Percentiles rank a stretch among this genome's conserved stretches.
Evolutionary conservation across 192 early-diverging fungal species (phyloP).

Genomic region (Coemansia sp.): DNA sequence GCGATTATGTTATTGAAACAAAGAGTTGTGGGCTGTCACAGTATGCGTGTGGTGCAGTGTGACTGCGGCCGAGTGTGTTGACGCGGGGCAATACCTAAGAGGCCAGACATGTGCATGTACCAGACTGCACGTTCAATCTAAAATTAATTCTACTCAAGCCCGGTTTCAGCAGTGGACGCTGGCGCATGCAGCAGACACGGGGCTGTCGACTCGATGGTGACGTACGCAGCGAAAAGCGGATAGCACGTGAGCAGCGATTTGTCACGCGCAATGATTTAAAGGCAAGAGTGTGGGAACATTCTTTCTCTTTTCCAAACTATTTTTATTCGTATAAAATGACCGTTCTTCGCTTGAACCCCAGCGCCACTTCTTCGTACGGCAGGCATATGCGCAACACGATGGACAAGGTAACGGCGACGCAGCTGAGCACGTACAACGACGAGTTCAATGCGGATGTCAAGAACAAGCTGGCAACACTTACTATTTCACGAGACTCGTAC

Average conservation of each 20-base stretch:
- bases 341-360: conserved; percentile 18
- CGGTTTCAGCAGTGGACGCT: not conserved
- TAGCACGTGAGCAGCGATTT: not conserved
- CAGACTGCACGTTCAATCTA: not conserved
- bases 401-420: conserved; percentile 14
- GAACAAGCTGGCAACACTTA: conserved; percentile 68
- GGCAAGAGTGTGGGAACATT: not conserved
- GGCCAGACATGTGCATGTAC: not conserved
- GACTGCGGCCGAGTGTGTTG: not conserved
- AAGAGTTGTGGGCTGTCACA: too few relatives aligned
- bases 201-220: not conserved
- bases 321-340: conserved; percentile 25
- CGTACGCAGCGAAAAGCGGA: not conserved
- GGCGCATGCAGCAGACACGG: too few relatives aligned
- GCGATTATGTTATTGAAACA: too few relatives aligned
- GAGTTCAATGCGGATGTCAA: conserved; percentile 64
- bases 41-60: too few relatives aligned
- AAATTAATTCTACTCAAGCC: not conserved
- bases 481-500: conserved; percentile 61
- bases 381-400: conserved; percentile 33
- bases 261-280: not conserved
- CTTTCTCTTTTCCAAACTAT: not conserved
- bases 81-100: not conserved
- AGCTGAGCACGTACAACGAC: conserved; percentile 35
- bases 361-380: conserved; percentile 35